Evolutionary conservation across 805 yeast genomes (phyloP), one percentile per base, ranked within the genome.

Genomic region (Lachancea meyersii): DNA sequence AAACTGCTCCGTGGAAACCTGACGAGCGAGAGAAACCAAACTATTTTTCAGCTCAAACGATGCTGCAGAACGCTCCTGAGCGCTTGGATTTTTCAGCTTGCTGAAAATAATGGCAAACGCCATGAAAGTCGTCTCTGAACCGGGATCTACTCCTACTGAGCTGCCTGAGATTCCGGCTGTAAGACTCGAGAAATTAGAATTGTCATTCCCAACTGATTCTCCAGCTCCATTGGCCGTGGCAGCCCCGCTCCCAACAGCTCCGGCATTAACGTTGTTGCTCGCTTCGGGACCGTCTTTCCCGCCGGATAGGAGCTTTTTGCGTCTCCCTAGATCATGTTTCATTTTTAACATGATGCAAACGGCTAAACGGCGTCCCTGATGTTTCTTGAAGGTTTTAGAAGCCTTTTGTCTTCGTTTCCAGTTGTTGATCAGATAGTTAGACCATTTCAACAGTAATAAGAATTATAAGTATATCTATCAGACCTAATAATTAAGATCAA

Each of bases 1-100:
- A 52, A 86, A 78, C 53, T 84, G 91, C 58, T 88, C 96, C 1
- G 85, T 72, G 0, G 93, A 79, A 17, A 82, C 71, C 54, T 89
- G 97, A 38, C 95, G 75, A 1, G 93, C 83, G 10, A 85, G 74
- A 0, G 85, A 72, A 5, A 79, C 75, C 42, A 91, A 71, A 49
- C 86, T 82, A 26, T 74, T 76, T 36, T 83, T 71, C 41, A 91
- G 70, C 51, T 86, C 93, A 17, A 69, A 67, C 0, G 95, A 91
- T 5, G 88, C 86, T 14, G 62, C 60, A 5, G 54, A 40, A 30
- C 71, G 58, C 35, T 67, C 70, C 9, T 60, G 60, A 2, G 60
- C 50, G 27, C 53, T 53, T 7, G 62, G 50, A 40, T 70, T 65
- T 47, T 64, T 63, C 40, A 70, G 51, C 31, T 63, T 62, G 40